These are phyloP conservation scores for Hyaloscypha finlandica DNA, from an alignment of 495 filamentous ascomycete species.

Conservation along the genomic window DNA sequence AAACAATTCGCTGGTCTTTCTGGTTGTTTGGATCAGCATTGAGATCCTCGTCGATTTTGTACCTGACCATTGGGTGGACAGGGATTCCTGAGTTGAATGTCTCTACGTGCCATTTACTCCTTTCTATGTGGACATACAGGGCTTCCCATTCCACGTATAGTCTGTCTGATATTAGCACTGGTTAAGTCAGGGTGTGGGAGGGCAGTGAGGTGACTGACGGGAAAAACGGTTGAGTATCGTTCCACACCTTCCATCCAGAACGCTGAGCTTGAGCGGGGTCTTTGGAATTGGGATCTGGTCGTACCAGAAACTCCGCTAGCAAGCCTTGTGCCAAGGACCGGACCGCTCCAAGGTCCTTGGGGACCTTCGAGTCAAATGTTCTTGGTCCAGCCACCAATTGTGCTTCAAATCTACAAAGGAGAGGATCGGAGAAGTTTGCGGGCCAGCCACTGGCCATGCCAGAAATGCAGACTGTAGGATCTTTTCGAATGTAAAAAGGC, in stretches of 20 bases:
- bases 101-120: slow-evolving; percentile 33
- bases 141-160: slow-evolving; percentile 57
- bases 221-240: slow-evolving; percentile 46
- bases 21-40: slow-evolving; percentile 12
- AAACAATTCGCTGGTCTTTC: slow-evolving; percentile 37
- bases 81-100: no score
- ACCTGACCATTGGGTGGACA: not conserved
- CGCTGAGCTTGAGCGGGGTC: no score
- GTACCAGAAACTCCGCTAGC: no score
- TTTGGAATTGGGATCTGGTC: no score
- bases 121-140: slow-evolving; percentile 50
- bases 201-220: no score
- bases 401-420: not conserved
- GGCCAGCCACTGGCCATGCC: slow-evolving; percentile 49
- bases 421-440: slow-evolving; percentile 42
- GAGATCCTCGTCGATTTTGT: not conserved
- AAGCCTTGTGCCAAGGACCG: no score
- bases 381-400: not conserved
- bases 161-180: no score
- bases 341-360: no score
- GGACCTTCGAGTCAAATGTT: no score
- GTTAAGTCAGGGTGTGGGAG: no score
- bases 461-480: slow-evolving; percentile 50
- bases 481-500: slow-evolving; percentile 37
- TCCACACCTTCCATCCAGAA: slow-evolving; percentile 38